phyloP scores from a whole-genome alignment of 2,329 filamentous ascomycete species.

The Basipetospora chlamydospora region DNA sequence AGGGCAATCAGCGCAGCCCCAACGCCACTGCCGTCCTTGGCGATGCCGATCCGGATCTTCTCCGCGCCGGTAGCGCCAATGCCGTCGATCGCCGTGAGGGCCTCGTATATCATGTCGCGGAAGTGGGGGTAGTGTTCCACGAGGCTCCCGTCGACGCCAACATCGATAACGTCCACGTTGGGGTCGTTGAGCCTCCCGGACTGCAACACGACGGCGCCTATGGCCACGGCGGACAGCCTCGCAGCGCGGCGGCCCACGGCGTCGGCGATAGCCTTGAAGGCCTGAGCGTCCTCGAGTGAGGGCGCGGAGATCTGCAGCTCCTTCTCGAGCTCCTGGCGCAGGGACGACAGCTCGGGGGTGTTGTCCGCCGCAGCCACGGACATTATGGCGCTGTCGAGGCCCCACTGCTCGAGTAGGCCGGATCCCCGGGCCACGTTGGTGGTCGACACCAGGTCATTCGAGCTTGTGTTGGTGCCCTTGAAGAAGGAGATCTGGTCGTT shows the following conservation, averaged over 20 bases:
- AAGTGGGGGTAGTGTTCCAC: slow-evolving; percentile 95
- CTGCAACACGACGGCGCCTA: slow-evolving; percentile 71
- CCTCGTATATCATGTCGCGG: slow-evolving; percentile 74
- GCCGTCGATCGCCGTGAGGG: slow-evolving; percentile 58
- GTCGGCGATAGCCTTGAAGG: slow-evolving; percentile 68
- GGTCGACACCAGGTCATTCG: slow-evolving; percentile 55
- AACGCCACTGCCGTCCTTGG: slow-evolving; percentile 92
- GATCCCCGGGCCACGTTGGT: slow-evolving; percentile 53
- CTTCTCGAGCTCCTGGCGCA: slow-evolving; percentile 65
- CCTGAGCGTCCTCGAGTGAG: slow-evolving; percentile 70
- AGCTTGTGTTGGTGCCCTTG: slow-evolving; percentile 56
- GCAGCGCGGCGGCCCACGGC: slow-evolving; percentile 83
- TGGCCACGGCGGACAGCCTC: slow-evolving; percentile 72
- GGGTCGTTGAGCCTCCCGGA: slow-evolving; percentile 54
- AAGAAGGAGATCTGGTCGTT: slow-evolving; percentile 57
- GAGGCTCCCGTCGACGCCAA: slow-evolving; percentile 87
- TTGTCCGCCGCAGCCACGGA: slow-evolving; percentile 74
- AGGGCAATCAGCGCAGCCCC: slow-evolving; percentile 67
- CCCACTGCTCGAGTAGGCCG: slow-evolving; percentile 66
- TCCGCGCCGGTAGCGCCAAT: slow-evolving; percentile 69
- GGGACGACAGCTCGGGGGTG: slow-evolving; percentile 53
- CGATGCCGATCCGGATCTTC: slow-evolving; percentile 84
- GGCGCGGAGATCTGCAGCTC: slow-evolving; percentile 63
- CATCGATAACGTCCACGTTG: slow-evolving; percentile 61
- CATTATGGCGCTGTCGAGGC: slow-evolving; percentile 79